phyloP scores from a whole-genome alignment of 2,329 filamentous ascomycete genomes.

The Diplodia scrobiculata region DNA sequence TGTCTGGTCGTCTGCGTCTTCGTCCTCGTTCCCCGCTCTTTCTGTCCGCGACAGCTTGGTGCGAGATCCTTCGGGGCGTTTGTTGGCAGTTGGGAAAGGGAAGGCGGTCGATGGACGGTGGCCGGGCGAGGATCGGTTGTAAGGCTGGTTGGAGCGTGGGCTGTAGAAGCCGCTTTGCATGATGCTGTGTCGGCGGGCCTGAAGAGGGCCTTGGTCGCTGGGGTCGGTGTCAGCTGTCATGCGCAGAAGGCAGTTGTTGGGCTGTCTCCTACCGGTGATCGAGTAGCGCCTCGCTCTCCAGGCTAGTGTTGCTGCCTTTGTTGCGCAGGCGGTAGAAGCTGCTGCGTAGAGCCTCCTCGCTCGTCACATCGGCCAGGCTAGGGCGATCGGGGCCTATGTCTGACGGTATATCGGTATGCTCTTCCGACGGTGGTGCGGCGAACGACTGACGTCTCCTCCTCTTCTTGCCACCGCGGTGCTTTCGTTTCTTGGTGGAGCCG shows the following conservation, averaged over 20 bases:
- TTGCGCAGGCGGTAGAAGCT: slow-evolving; percentile 58
- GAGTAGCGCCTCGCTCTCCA: slow-evolving; percentile 84
- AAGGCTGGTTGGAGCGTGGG: slow-evolving; percentile 37
- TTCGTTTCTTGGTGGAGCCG: slow-evolving; percentile 63
- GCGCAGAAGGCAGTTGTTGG: background rate
- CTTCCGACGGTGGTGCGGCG: slow-evolving; percentile 58
- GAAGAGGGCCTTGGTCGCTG: slow-evolving; percentile 46
- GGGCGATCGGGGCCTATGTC: slow-evolving; percentile 50
- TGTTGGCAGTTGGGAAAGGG: slow-evolving; percentile 19
- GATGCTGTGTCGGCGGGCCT: slow-evolving; percentile 50
- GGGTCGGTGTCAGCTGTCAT: slow-evolving; percentile 1
- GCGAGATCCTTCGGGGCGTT: slow-evolving; percentile 2
- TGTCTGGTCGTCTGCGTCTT: slow-evolving; percentile 56
- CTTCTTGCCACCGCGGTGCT: slow-evolving; percentile 76
- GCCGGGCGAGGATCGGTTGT: slow-evolving; percentile 28
- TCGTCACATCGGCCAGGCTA: slow-evolving; percentile 45
- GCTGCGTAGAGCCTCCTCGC: slow-evolving; percentile 43
- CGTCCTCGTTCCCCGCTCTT: slow-evolving; percentile 55
- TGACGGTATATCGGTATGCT: slow-evolving; percentile 55
- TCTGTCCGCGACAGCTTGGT: slow-evolving; percentile 33
- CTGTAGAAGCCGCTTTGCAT: slow-evolving; percentile 41
- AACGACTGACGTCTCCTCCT: slow-evolving; percentile 82
- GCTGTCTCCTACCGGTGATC: slow-evolving; percentile 69
- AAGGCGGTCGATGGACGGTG: slow-evolving; percentile 31
- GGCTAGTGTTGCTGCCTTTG: slow-evolving; percentile 77